Percentiles rank a stretch among this genome's conserved stretches.
Conservation (phyloP, 768 basidiomycete genomes). For the Astraeus odoratus region DNA sequence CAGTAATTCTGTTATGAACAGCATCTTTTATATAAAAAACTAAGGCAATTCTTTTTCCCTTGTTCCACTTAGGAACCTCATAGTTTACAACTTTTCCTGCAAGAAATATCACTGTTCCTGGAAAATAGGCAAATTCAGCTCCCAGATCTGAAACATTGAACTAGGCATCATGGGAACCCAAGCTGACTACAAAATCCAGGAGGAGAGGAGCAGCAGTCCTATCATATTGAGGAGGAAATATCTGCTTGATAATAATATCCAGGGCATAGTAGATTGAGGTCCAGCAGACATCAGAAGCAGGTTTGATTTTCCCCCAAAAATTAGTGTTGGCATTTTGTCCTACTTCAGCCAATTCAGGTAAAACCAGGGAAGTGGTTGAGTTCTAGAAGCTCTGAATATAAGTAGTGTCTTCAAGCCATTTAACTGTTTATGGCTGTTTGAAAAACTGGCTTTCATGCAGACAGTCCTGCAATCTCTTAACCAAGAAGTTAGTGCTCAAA, state of each 20-base stretch:
- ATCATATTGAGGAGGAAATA: neutral
- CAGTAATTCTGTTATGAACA: neutral
- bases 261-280: conserved; percentile 1
- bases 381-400: too few relatives aligned
- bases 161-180: neutral
- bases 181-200: conserved; percentile 2
- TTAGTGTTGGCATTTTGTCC: too few relatives aligned
- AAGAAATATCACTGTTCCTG: conserved; percentile 1
- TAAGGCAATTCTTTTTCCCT: neutral
- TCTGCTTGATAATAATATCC: conserved; percentile 1
- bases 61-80: neutral
- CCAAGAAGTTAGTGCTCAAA: too few relatives aligned
- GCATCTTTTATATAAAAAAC: neutral
- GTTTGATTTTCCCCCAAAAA: too few relatives aligned
- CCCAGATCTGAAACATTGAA: neutral
- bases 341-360: too few relatives aligned
- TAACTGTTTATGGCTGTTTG: too few relatives aligned
- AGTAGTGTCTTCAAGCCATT: too few relatives aligned
- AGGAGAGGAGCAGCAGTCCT: neutral
- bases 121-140: neutral
- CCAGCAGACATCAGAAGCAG: too few relatives aligned
- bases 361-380: too few relatives aligned
- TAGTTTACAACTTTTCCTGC: neutral
- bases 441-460: too few relatives aligned
- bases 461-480: too few relatives aligned